Evolutionary conservation across 2,329 filamentous ascomycete species (phyloP), one percentile per base, ranked within the genome.

Genomic region (Clonostachys chloroleuca): DNA sequence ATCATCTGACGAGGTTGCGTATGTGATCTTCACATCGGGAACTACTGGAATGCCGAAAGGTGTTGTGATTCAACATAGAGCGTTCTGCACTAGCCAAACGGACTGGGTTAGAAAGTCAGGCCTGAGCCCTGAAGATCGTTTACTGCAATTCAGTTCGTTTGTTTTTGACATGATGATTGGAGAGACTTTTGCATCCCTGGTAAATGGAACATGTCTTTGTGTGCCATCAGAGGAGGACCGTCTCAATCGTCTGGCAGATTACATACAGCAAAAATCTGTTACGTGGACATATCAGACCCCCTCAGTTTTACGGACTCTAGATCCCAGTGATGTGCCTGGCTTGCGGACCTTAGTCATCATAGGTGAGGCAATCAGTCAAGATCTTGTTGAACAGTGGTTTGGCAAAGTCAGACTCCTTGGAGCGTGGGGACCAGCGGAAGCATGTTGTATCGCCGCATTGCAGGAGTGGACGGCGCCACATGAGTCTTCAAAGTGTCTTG

Each of bases 361-460:
- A n/a, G 50, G 50, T 17, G 50, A 52, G 37, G 45, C 43, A 17
- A 16, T 46, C 12, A 42, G 40, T 24, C 44, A 40, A n/a, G 50
- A 52, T 33, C 43, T 48, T n/a, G 40, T 50, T 12, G 43, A 50
- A 7, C 40, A 46, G 16, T 52, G 48, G 48, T 46, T 41, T 33
- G 45, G 43, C 6, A 44, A 40, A 14, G 40, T 47, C 5, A 46
- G 46, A 6, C 17, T 51, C 6, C 12, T 51, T 37, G 48, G 44
- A 13, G 46, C 46, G 6, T 51, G 49, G 30, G 50, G 50, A 5
- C 50, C 50, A 9, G 47, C 45, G 33, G 50, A 52, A 44, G 43
- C 45, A 12, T 50, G 48, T 17, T 46, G 40, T n/a, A 39, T 46
- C 30, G 43, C 43, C 40, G 48, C 47, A n/a, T 47, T 46, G n/a